Evolutionary conservation across 176 grass and related monocot genomes (phyloP).

Genomic region (Canna indica): DNA sequence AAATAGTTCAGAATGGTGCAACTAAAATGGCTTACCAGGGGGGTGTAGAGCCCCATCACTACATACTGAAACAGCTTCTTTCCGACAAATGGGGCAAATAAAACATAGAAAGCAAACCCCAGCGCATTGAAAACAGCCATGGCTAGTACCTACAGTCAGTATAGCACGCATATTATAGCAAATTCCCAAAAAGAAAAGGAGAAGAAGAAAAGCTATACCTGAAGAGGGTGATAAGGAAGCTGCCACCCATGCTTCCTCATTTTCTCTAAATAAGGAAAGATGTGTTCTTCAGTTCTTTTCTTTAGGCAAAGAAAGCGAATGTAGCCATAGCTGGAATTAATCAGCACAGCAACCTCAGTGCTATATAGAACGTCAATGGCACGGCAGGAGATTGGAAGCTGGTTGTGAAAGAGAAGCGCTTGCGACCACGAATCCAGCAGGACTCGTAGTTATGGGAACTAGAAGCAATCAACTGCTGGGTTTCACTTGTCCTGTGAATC

Average conservation of each 20-base stretch:
- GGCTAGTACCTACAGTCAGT: constrained; percentile 57
- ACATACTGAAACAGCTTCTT: constrained; percentile 48
- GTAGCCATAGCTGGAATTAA: too few relatives aligned
- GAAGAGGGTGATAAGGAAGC: too few relatives aligned
- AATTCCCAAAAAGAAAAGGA: neutral
- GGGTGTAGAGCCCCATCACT: constrained; percentile 73
- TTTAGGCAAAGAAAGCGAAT: neutral
- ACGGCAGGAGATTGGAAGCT: too few relatives aligned
- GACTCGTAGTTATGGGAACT: neutral
- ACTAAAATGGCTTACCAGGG: constrained; percentile 49
- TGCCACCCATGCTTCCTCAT: constrained; percentile 99
- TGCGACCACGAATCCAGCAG: constrained; percentile 1
- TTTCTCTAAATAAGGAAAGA: too few relatives aligned
- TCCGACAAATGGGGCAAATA: constrained; percentile 84
- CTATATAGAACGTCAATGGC: too few relatives aligned
- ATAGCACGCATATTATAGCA: neutral
- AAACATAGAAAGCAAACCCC: constrained; percentile 96
- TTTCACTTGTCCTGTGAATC: too few relatives aligned
- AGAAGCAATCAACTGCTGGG: too few relatives aligned
- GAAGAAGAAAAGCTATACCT: constrained; percentile 28
- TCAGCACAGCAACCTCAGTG: too few relatives aligned
- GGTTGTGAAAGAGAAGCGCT: neutral
- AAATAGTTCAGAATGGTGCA: neutral
- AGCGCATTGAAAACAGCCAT: constrained; percentile 86
- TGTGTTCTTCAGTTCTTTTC: neutral